Evolutionary conservation across 2,329 filamentous ascomycete genomes (phyloP).

Genomic region (Ophiostoma tasmaniense): DNA sequence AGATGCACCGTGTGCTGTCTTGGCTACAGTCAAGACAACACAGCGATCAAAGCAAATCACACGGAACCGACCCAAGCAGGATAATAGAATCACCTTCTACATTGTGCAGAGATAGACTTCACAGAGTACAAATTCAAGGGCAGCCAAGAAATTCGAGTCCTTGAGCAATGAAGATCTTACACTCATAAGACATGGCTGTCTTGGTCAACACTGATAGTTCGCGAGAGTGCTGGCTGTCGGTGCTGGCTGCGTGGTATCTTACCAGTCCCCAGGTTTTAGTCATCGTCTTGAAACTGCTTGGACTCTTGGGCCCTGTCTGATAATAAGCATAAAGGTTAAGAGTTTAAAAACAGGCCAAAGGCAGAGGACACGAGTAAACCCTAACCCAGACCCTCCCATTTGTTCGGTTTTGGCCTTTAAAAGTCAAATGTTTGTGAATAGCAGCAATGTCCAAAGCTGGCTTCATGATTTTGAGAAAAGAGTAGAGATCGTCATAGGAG

Average conservation of each 20-base stretch:
- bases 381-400: no score
- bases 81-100: no score
- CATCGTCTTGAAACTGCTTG: not conserved
- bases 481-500: no score
- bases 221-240: not conserved
- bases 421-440: no score
- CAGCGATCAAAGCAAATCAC: not conserved
- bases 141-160: not conserved
- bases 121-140: not conserved
- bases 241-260: not conserved
- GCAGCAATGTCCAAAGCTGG: no score
- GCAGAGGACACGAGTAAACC: not conserved
- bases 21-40: not conserved
- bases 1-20: not conserved
- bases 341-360: not conserved
- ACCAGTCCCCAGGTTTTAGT: not conserved
- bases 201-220: not conserved
- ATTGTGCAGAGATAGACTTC: no score
- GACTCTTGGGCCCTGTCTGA: not conserved
- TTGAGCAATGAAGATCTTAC: not conserved
- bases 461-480: no score
- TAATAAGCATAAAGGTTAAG: not conserved
- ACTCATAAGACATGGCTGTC: not conserved
- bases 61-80: not conserved
- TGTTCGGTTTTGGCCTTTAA: no score